These are phyloP conservation scores for Psilocybe cubensis DNA, from an alignment of 768 basidiomycete species.

Conservation along the genomic window DNA sequence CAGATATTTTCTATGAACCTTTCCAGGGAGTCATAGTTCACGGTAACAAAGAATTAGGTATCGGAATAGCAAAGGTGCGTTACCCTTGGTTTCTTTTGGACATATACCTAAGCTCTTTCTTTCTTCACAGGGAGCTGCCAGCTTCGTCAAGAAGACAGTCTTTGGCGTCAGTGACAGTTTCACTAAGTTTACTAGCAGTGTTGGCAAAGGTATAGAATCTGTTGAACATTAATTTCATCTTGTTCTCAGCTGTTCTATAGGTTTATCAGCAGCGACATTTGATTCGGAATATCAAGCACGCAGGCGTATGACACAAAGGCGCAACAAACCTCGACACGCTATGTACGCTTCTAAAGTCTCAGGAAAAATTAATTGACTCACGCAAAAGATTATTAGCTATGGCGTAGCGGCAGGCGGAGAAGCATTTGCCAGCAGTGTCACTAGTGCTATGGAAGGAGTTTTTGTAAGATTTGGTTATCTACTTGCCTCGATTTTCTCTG, in stretches of 20 bases:
- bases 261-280: constrained; percentile 94
- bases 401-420: constrained; percentile 96
- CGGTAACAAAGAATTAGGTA: constrained; percentile 91
- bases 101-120: neutral
- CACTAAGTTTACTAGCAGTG: constrained; percentile 97
- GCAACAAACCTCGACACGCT: constrained; percentile 96
- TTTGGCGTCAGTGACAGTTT: constrained; percentile 96
- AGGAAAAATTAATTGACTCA: neutral
- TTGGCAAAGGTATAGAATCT: constrained; percentile 78
- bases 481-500: neutral
- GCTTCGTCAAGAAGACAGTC: constrained; percentile 98
- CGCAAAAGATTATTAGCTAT: constrained; percentile 54
- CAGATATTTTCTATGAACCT: constrained; percentile 98
- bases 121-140: constrained; percentile 82
- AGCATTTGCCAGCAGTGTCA: constrained; percentile 90
- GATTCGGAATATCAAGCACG: constrained; percentile 95
- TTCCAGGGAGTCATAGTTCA: constrained; percentile 97
- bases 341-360: constrained; percentile 54
- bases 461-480: constrained; percentile 51
- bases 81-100: neutral
- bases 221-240: neutral
- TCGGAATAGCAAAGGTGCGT: constrained; percentile 88
- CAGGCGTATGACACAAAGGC: constrained; percentile 83
- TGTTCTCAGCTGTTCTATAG: constrained; percentile 37
- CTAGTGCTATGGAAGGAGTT: constrained; percentile 95